Base-by-base conservation (phyloP, 1,284 basidiomycete species). In the Ceratorhiza oryzae-sativae region DNA sequence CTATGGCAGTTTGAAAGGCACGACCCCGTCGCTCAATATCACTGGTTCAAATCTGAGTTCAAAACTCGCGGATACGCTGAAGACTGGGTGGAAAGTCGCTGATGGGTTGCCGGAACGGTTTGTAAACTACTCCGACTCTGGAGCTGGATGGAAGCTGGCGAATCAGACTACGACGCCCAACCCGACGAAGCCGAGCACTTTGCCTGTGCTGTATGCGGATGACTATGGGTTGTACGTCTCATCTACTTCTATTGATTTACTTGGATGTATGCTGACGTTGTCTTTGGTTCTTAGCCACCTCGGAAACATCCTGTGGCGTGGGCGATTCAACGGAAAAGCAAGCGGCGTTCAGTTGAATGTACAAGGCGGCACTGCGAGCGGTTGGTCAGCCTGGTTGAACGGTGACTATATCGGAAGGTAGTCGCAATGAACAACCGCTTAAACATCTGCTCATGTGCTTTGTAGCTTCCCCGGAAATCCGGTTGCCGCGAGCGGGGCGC, bases 281-380 rank as follows among this genome's bases (percentile, higher is more conserved):
- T 15, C 23, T 61, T 1, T 20, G 25, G 34, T 36, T n/a, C n/a
- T 18, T 27, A 71, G 67, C 67, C 67, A 71, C 45, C 56, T 71
- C 20, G 72, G 72, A 20, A 73, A 73, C 49, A 76, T 77, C 48
- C 55, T 79, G 13, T 80, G 77, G 77, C 76, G 78, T 4, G 79
- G 78, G 18, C 72, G 73, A 20, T 80, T 80, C 51, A 56, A 55
- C 15, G 74, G 74, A 12, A 34, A 42, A 27, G 49, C 49, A n/a
- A 61, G 61, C 13, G 77, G 73, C 12, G 49, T 79, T 2, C 63
- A 72, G 10, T n/a, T 79, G 27, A 75, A 59, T 51, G 72, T 73
- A 23, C 63, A 67, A 39, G 72, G 72, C 15, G 72, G 72, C 8
- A 73, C 65, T 18, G 63, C 72, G 34, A 73, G 65, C n/a, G 72